Evolutionary conservation across 371 early-diverging fungal species (phyloP).

Genomic region (Mortierella sp.): DNA sequence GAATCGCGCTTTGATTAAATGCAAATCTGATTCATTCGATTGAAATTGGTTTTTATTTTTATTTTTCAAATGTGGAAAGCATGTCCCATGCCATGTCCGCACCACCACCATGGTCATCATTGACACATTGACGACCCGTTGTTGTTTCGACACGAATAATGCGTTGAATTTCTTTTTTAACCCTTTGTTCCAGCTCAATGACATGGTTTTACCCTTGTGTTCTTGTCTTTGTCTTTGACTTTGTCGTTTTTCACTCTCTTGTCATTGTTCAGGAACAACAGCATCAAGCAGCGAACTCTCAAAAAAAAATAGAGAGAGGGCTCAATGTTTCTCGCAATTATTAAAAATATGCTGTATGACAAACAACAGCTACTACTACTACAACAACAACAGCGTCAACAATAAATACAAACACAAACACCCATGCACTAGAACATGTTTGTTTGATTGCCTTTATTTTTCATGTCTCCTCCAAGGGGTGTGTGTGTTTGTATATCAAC

Average conservation of each 20-base stretch:
- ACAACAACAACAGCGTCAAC: neutral
- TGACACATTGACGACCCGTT: neutral
- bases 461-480: neutral
- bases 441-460: constrained; percentile 11
- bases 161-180: too few relatives aligned
- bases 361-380: neutral
- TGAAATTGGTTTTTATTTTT: neutral
- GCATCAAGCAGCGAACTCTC: too few relatives aligned
- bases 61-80: neutral
- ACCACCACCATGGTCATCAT: neutral
- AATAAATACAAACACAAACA: neutral
- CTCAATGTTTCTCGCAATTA: constrained; percentile 1
- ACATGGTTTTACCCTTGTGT: too few relatives aligned
- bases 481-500: neutral
- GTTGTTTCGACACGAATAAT: neutral
- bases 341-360: neutral
- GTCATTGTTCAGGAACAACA: too few relatives aligned
- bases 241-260: too few relatives aligned
- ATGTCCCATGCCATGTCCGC: neutral
- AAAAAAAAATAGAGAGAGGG: neutral
- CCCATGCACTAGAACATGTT: neutral
- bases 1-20: neutral
- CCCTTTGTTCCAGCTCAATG: too few relatives aligned
- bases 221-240: too few relatives aligned
- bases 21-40: neutral